Base-by-base conservation (phyloP, 495 filamentous ascomycete species). In the Entonaema liquescens region DNA sequence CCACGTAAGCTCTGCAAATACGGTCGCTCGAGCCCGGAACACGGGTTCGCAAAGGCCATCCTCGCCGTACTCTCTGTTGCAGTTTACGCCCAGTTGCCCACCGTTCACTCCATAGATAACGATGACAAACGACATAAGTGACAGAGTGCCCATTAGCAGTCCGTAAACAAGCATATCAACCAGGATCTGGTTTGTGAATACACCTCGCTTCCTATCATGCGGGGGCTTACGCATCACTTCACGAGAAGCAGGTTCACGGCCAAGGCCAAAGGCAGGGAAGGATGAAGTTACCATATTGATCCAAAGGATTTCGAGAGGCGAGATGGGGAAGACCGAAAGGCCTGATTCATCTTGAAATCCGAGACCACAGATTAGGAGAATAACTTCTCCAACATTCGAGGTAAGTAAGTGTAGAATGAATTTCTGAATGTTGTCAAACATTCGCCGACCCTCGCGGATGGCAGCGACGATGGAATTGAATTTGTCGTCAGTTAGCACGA, bases 401-500 rank as follows among this genome's bases (percentile, higher is more conserved):
- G 87, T 85, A 44, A 93, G 85, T 13, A 93, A 77, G 70, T 93
- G 91, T 74, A 93, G 83, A 23, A 93, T 82, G 72, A 93, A 93
- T 83, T 94, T 94, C 71, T 93, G 90, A 66, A 93, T 93, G 71
- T 93, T 93, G 70, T 91, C 89, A 75, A 92, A 93, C 75, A 93
- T 86, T 59, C 91, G 81, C 28, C 91, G 79, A 1, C 91, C 91
- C 76, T 93, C 90, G 58, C 89, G 86, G 65, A 93, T 88, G 5
- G 90, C 90, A 23, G 87, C 89, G 2, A 93, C 89, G 69, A 94
- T 94, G 12, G 85, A 89, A 31, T 91, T 90, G 78, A 95, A 95
- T 77, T 97, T 95, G 78, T 96, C 93, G 77, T 95, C 92, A 0
- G 93, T 94, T 21, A 96, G 81, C 11, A 96, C 92, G 74, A 96